These are phyloP conservation scores for Malassezia caprae DNA, from an alignment of 1,284 basidiomycete species.

Conservation along the genomic window DNA sequence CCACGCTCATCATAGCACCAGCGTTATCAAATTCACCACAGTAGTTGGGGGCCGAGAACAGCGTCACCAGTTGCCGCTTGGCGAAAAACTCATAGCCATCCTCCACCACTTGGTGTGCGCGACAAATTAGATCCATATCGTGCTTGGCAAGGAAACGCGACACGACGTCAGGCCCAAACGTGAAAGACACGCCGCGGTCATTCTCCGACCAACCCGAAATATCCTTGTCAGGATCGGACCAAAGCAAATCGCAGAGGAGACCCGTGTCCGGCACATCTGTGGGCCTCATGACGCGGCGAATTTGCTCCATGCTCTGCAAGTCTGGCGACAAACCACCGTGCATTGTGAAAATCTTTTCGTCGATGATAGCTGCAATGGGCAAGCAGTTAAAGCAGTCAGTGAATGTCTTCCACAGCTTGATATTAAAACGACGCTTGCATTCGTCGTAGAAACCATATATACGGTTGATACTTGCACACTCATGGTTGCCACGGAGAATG, in stretches of 20 bases:
- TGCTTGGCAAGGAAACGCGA: constrained; percentile 93
- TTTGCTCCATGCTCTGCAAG: constrained; percentile 98
- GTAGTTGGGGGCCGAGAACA: constrained; percentile 97
- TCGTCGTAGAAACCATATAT: constrained; percentile 96
- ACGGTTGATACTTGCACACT: constrained; percentile 86
- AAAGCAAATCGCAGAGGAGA: constrained; percentile 90
- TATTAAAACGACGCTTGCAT: constrained; percentile 96
- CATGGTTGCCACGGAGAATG: constrained; percentile 85
- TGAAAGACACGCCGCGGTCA: constrained; percentile 93
- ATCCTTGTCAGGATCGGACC: constrained; percentile 99
- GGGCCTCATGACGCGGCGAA: constrained; percentile 95
- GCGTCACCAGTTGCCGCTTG: constrained; percentile 87
- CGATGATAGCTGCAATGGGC: constrained; percentile 89
- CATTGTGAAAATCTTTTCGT: constrained; percentile 86
- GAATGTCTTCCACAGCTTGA: constrained; percentile 96
- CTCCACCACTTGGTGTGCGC: constrained; percentile 97
- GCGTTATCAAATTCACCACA: constrained; percentile 98
- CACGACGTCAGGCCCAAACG: constrained; percentile 96
- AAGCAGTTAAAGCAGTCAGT: constrained; percentile 94
- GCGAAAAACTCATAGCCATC: constrained; percentile 99
- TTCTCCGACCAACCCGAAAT: constrained; percentile 99
- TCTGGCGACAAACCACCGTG: constrained; percentile 88
- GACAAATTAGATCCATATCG: constrained; percentile 97
- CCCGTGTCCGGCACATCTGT: constrained; percentile 98
- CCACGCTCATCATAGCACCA: constrained; percentile 99